Evolutionary conservation across 176 grass and related monocot species (phyloP), one percentile per base, ranked within the genome.

Genomic region (Secale cereale): DNA sequence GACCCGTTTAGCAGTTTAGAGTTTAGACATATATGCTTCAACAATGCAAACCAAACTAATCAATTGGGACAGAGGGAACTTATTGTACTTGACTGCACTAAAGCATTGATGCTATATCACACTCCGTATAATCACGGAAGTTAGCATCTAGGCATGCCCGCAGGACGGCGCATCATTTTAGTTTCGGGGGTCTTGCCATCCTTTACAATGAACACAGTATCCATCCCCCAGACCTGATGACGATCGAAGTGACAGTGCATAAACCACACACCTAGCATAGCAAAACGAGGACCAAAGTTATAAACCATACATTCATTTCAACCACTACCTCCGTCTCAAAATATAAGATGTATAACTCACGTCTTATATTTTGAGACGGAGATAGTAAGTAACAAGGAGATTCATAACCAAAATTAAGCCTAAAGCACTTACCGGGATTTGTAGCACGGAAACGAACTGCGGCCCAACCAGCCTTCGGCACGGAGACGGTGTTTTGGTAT

Each of bases 241-340:
- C 87, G 87, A 39, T 93, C 91, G 3, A 88, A 93, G 63, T 97
- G 94, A 5, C 91, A 97, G 70, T 97, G 94, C 91, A 97, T 91
- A 48, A 90, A 91, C 89, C 91, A 97, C 48, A 97, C 59, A 93
- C 73, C 73, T 76, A 28, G 5, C 23, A 16, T 22, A 39, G 81
- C 89, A 89, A 73, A 83, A 69, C 0, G 50, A 78, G 28, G 10
- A 6, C 67, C 2, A 26, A 10, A 9, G 3, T 63, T 65, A 10
- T 0, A 30, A 70, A 17, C n/a, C 14, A n/a, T n/a, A n/a, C n/a
- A 12, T 23, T 3, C 19, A 76, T 31, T 4, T 10, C 2, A 75
- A 10, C 6, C n/a, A n/a, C n/a, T n/a, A n/a, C n/a, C n/a, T n/a
- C n/a, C n/a, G n/a, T n/a, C n/a, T n/a, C n/a, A n/a, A n/a, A n/a